These are phyloP conservation scores for Trametes gibbosa DNA, from an alignment of 768 basidiomycete species.

Conservation along the genomic window DNA sequence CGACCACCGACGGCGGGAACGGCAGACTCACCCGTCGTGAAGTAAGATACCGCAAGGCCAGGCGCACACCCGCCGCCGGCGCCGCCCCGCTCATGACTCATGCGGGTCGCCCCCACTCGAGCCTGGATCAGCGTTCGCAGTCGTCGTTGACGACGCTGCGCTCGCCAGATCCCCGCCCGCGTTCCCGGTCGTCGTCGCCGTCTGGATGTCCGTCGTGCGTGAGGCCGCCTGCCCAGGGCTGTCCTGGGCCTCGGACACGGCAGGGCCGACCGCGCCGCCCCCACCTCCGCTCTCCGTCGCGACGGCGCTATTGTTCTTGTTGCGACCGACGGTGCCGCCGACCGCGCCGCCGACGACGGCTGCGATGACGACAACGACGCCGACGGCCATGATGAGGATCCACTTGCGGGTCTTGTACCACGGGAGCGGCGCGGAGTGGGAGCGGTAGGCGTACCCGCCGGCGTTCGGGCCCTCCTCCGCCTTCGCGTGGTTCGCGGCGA, in stretches of 20 bases:
- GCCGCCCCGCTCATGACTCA: no score
- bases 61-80: no score
- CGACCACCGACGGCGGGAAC: no score
- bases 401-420: constrained; percentile 53
- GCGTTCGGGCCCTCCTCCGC: constrained; percentile 16
- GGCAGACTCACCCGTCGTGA: no score
- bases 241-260: neutral
- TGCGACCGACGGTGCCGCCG: constrained; percentile 43
- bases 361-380: constrained; percentile 42
- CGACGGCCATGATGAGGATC: constrained; percentile 37
- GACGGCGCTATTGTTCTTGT: constrained; percentile 2
- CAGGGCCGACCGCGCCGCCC: neutral
- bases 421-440: constrained; percentile 23
- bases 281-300: neutral
- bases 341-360: constrained; percentile 59
- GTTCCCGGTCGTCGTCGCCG: neutral
- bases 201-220: neutral
- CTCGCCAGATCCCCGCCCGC: no score
- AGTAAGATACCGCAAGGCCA: no score
- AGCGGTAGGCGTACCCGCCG: constrained; percentile 13
- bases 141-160: no score
- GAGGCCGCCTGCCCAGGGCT: neutral
- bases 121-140: no score
- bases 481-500: constrained; percentile 25
- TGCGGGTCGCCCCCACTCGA: no score